Conservation (phyloP, 805 yeast species). For the Kuraishia piskuri region DNA sequence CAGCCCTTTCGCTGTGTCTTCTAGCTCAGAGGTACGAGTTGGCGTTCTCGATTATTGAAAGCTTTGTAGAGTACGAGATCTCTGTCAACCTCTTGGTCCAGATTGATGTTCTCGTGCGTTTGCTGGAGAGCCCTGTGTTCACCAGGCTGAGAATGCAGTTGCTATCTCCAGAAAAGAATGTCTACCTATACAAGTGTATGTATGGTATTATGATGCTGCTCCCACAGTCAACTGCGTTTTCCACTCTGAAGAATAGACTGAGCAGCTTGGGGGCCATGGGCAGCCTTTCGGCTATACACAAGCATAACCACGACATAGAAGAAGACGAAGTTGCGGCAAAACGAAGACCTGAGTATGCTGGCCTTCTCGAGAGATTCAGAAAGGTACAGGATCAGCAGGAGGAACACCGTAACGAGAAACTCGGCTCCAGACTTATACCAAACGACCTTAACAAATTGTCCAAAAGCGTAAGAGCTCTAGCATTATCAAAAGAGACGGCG, state of each 20-base stretch:
- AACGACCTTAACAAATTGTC: background rate
- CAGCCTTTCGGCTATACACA: conserved; percentile 9
- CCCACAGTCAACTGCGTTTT: conserved; percentile 90
- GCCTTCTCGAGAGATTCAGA: conserved; percentile 36
- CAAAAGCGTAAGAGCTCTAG: background rate
- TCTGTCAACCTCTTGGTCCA: conserved; percentile 75
- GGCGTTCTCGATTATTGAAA: conserved; percentile 73
- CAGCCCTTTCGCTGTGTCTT: conserved; percentile 77
- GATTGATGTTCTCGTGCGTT: conserved; percentile 80
- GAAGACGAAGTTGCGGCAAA: background rate
- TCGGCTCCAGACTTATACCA: background rate
- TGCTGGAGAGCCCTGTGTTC: conserved; percentile 88
- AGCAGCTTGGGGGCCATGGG: conserved; percentile 43
- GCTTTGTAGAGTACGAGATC: conserved; percentile 76
- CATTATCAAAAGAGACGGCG: background rate
- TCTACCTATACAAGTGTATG: conserved; percentile 75
- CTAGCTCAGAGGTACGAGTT: conserved; percentile 83
- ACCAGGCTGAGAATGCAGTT: conserved; percentile 79
- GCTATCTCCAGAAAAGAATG: conserved; percentile 78
- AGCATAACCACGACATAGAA: background rate
- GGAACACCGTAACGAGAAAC: conserved; percentile 2
- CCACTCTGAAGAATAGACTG: conserved; percentile 69
- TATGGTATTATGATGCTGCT: conserved; percentile 89
- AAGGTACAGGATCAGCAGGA: conserved; percentile 37
- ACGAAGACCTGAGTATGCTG: background rate